Conservation (phyloP, 108 stramenopile species). For the Nitzschia sp. region DNA sequence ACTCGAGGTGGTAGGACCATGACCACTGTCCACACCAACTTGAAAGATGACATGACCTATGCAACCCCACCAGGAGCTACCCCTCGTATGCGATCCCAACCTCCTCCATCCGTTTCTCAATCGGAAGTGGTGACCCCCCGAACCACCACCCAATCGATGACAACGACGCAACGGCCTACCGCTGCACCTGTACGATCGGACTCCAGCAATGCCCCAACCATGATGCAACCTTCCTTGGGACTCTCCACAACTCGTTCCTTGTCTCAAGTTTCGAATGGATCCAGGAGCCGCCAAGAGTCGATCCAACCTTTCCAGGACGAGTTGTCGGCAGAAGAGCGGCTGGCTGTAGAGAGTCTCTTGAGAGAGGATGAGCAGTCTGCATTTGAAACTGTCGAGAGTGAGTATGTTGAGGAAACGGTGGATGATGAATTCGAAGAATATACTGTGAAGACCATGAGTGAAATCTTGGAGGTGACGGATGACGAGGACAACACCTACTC, state of each 20-base stretch:
- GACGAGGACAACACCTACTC: neutral
- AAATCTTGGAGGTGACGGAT: slow-evolving; percentile 10
- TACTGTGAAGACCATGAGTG: slow-evolving; percentile 12
- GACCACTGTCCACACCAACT: neutral
- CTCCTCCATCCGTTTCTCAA: neutral
- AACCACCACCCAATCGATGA: neutral
- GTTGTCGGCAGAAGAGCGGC: slow-evolving; percentile 1
- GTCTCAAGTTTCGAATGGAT: neutral
- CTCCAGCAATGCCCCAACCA: neutral
- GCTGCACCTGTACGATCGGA: neutral
- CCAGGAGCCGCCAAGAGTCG: neutral
- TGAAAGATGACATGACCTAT: slow-evolving; percentile 19
- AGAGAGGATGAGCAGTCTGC: neutral
- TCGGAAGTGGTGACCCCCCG: neutral
- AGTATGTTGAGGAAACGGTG: slow-evolving; percentile 14
- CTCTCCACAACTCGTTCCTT: neutral
- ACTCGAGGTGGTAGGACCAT: neutral
- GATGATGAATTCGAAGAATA: slow-evolving; percentile 20
- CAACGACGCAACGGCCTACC: neutral
- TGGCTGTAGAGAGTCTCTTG: neutral
- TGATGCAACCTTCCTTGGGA: neutral
- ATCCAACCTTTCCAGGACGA: slow-evolving; percentile 2
- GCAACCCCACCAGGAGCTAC: slow-evolving; percentile 14
- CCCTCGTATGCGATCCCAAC: neutral
- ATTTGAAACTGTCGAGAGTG: neutral